Percentiles rank a stretch among this genome's conserved stretches.
Conservation (phyloP, 495 filamentous ascomycete genomes). For the Hypomontagnella submonticulosa region DNA sequence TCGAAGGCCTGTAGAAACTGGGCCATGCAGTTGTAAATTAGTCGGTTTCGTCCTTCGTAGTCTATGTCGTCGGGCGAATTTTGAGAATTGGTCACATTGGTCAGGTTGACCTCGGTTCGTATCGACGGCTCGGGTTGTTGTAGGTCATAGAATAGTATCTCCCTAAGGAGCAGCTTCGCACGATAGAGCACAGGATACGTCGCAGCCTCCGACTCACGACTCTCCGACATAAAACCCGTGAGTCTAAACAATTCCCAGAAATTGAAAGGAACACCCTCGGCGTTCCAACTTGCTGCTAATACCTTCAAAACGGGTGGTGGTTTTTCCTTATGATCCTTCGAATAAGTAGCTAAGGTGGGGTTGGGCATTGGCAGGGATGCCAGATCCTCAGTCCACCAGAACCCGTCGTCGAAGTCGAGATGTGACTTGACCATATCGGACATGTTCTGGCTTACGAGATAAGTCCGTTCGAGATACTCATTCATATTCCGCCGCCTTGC, state of each 20-base stretch:
- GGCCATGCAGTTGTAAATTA: conserved; percentile 60
- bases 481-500: conserved; percentile 62
- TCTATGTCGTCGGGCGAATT: conserved; percentile 56
- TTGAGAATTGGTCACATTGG: conserved; percentile 50
- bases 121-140: conserved; percentile 60
- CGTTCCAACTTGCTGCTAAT: conserved; percentile 61
- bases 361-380: conserved; percentile 57
- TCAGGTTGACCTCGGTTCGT: conserved; percentile 53
- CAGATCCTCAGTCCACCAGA: conserved; percentile 64
- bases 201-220: conserved; percentile 53
- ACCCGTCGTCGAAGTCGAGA: conserved; percentile 61
- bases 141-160: conserved; percentile 61
- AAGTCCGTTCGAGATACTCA: conserved; percentile 59
- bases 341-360: conserved; percentile 54
- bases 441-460: conserved; percentile 51
- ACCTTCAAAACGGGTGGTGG: conserved; percentile 58
- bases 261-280: conserved; percentile 53
- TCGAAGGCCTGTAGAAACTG: conserved; percentile 62
- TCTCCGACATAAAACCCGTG: conserved; percentile 55
- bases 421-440: conserved; percentile 53
- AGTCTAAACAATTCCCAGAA: conserved; percentile 60
- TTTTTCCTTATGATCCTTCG: conserved; percentile 52
- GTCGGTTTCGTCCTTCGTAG: conserved; percentile 55
- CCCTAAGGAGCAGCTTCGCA: conserved; percentile 60
- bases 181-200: conserved; percentile 59